Evolutionary conservation across 176 grass and related monocot species (phyloP).

Genomic region (Bothriochloa decipiens): DNA sequence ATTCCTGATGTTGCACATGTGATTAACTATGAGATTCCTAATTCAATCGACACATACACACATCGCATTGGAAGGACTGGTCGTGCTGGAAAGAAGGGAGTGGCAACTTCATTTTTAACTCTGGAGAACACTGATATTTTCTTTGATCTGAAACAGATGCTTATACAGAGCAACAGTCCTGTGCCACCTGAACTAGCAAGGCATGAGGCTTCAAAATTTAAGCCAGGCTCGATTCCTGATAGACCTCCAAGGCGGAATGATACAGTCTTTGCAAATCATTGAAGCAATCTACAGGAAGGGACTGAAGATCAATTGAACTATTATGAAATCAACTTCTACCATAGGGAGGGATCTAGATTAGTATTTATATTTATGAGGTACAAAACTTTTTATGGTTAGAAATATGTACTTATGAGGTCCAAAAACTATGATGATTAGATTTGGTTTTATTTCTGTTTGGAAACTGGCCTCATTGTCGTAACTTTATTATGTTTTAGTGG

Average conservation of each 20-base stretch:
- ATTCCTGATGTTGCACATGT: slow-evolving; percentile 99
- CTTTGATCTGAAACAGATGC: slow-evolving; percentile 99
- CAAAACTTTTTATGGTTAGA: slow-evolving; percentile 37
- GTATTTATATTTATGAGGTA: slow-evolving; percentile 50
- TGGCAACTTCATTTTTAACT: slow-evolving; percentile 88
- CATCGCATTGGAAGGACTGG: slow-evolving; percentile 97
- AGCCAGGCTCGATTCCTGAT: slow-evolving; percentile 83
- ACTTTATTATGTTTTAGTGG: slow-evolving; percentile 17
- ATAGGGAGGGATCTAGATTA: slow-evolving; percentile 39
- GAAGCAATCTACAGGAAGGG: slow-evolving; percentile 23
- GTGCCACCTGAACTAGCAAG: slow-evolving; percentile 96
- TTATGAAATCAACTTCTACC: slow-evolving; percentile 2
- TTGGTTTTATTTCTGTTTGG: slow-evolving; percentile 13
- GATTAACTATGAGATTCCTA: slow-evolving; percentile 95
- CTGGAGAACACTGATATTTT: slow-evolving; percentile 80
- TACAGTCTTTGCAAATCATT: slow-evolving; percentile 66
- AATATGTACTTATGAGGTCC: slow-evolving; percentile 39
- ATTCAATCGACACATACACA: slow-evolving; percentile 81
- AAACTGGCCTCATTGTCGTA: slow-evolving; percentile 22
- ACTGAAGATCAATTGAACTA: not conserved
- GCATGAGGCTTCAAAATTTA: slow-evolving; percentile 94
- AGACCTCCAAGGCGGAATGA: slow-evolving; percentile 90
- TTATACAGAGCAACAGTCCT: slow-evolving; percentile 90
- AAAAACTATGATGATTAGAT: slow-evolving; percentile 30
- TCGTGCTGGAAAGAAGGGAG: slow-evolving; percentile 91